Percentiles rank a stretch among this genome's conserved stretches.
phyloP scores from a whole-genome alignment of 2,329 filamentous ascomycete species.

The Penicillium sclerotigenum region DNA sequence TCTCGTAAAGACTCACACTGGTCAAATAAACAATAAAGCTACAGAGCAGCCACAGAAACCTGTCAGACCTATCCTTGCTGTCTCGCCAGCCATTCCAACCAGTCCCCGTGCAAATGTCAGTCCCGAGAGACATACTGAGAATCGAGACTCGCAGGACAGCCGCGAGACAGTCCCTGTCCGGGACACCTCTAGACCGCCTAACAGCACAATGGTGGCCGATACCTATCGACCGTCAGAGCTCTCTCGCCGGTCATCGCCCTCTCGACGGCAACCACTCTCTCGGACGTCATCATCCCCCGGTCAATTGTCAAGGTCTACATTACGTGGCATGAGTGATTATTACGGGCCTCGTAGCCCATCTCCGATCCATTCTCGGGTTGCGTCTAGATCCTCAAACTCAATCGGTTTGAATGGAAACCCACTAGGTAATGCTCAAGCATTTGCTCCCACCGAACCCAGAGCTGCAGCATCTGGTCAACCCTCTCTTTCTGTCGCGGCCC shows the following conservation, averaged over 20 bases:
- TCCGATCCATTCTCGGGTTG: neutral
- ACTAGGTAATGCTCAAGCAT: too few species aligned
- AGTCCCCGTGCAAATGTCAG: neutral
- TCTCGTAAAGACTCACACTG: neutral
- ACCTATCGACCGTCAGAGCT: neutral
- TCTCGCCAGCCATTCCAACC: neutral
- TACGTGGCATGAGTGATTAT: neutral
- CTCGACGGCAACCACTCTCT: neutral
- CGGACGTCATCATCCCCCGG: neutral
- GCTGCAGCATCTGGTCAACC: neutral
- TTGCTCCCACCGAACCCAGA: neutral
- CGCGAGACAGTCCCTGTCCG: neutral
- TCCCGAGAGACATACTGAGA: neutral
- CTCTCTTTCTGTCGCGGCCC: neutral
- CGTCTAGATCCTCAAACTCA: neutral
- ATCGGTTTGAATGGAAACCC: neutral
- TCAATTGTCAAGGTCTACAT: neutral
- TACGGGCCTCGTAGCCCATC: neutral
- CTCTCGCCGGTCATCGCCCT: neutral
- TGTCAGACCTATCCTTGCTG: too few species aligned
- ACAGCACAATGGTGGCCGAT: neutral
- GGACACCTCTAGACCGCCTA: neutral
- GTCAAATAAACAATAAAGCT: neutral
- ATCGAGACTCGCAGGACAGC: neutral
- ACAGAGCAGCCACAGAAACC: neutral